Evolutionary conservation across 495 filamentous ascomycete species (phyloP), one percentile per base, ranked within the genome.

Genomic region (Podospora australis): DNA sequence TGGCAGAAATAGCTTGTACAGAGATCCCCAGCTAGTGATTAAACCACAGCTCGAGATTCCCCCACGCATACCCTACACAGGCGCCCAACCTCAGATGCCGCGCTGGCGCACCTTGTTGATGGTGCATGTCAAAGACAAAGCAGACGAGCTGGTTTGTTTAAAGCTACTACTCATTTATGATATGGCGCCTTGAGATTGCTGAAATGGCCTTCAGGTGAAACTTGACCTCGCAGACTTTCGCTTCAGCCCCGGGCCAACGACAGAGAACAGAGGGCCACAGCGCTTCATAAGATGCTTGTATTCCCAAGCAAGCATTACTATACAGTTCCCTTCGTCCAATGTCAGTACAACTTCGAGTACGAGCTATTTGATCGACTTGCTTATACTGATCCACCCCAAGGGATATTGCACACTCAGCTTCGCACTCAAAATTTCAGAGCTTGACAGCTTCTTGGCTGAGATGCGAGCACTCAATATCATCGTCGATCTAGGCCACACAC

Each of bases 81-180:
- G 51, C 8, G 32, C 36, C 28, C 50, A 44, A 11, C 39, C 43
- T 4, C 54, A 44, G 14, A 24, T 41, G 19, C 46, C 59, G 9
- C 16, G 44, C 11, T 50, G 44, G 46, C 57, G 52, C 6, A 45
- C 57, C 44, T 44, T 52, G 10, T 30, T 65, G 39, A 59, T 65
- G 60, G 51, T 66, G 1, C 61, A 66, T 43, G 58, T 66, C 17
- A 64, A 60, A 19, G 63, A 66, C 46, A 64, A 56, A 22, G 63
- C 61, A 2, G 50, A 59, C 28, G 63, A 63, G 20, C 46, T 66
- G 39, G 63, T 65, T 39, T n/a, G n/a, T n/a, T n/a, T n/a, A n/a
- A n/a, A n/a, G n/a, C n/a, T n/a, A n/a, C n/a, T 14, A 53, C 54
- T n/a, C 11, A 17, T 19, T 2, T 9, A 38, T 39, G 3, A 30